Conservation (phyloP, 1,284 basidiomycete genomes). For the Neolentinus lepideus region DNA sequence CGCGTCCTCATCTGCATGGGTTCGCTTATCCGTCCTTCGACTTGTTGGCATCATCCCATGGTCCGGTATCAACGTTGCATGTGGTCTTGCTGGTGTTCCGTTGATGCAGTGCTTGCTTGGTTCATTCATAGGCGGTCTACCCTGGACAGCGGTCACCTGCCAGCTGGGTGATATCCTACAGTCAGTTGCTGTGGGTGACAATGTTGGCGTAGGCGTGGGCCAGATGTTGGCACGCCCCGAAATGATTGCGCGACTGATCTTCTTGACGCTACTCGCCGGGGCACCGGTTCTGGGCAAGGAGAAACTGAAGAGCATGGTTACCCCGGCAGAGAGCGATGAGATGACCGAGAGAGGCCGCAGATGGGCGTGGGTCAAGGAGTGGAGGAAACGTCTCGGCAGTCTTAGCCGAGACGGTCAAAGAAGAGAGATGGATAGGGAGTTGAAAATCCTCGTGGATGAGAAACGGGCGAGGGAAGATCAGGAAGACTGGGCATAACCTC, state of each 20-base stretch:
- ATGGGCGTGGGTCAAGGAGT: slow-evolving; percentile 57
- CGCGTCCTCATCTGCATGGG: slow-evolving; percentile 65
- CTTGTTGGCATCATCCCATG: slow-evolving; percentile 88
- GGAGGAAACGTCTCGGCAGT: slow-evolving; percentile 25
- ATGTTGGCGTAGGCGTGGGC: not conserved
- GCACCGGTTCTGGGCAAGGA: slow-evolving; percentile 72
- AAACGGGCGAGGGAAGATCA: slow-evolving; percentile 21
- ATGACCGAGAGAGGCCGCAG: slow-evolving; percentile 15
- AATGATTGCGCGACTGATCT: slow-evolving; percentile 65
- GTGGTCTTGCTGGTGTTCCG: slow-evolving; percentile 80
- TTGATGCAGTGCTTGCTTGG: slow-evolving; percentile 71
- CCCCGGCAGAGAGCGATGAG: not conserved
- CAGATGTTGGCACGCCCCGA: slow-evolving; percentile 57
- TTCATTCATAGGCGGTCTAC: slow-evolving; percentile 74
- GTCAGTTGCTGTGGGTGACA: slow-evolving; percentile 64
- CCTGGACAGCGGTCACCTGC: slow-evolving; percentile 83
- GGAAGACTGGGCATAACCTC: slow-evolving; percentile 1
- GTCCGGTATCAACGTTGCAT: slow-evolving; percentile 93
- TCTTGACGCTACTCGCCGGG: slow-evolving; percentile 68
- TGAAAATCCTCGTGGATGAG: slow-evolving; percentile 38
- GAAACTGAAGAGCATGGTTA: slow-evolving; percentile 44
- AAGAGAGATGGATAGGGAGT: slow-evolving; percentile 27
- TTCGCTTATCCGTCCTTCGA: slow-evolving; percentile 76
- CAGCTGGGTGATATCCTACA: slow-evolving; percentile 84
- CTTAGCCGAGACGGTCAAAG: slow-evolving; percentile 24